Evolutionary conservation across 192 early-diverging fungal species (phyloP).

Genomic region (Entomortierella beljakovae): DNA sequence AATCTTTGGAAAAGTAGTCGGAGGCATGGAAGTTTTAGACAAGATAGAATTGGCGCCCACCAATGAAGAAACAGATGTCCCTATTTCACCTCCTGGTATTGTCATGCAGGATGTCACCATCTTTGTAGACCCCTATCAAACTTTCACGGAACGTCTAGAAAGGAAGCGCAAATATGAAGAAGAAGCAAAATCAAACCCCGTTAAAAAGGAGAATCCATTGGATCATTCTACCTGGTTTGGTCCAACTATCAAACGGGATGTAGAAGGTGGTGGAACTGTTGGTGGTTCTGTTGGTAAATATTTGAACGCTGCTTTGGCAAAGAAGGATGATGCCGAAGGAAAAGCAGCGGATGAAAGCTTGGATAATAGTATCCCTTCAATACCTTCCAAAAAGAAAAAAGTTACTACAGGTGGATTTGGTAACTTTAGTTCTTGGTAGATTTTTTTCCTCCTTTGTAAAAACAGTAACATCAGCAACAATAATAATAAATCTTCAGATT

Average conservation of each 20-base stretch:
- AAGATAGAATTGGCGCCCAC: constrained; percentile 83
- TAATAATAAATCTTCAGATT: neutral
- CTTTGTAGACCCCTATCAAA: constrained; percentile 89
- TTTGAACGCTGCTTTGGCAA: constrained; percentile 40
- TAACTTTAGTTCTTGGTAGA: constrained; percentile 61
- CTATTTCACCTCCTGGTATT: constrained; percentile 72
- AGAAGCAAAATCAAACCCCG: constrained; percentile 49
- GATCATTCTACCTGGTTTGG: constrained; percentile 83
- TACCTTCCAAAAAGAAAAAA: constrained; percentile 52
- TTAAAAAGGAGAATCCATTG: constrained; percentile 59
- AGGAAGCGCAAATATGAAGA: constrained; percentile 69
- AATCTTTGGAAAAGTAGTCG: constrained; percentile 93
- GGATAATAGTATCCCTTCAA: constrained; percentile 7
- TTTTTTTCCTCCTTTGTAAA: neutral
- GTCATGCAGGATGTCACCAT: constrained; percentile 78
- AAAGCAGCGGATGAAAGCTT: constrained; percentile 6
- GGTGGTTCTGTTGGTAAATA: constrained; percentile 75
- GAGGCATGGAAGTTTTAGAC: constrained; percentile 85
- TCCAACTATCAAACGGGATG: constrained; percentile 59
- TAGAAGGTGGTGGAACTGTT: constrained; percentile 37
- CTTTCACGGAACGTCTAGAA: constrained; percentile 74
- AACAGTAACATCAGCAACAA: too few species aligned
- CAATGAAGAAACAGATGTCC: constrained; percentile 76
- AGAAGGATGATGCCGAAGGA: constrained; percentile 2
- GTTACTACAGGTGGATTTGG: constrained; percentile 47